A percentile compares a stretch with the other conserved stretches of the same genome.
phyloP scores from a whole-genome alignment of 352 stramenopile species.

The Phytophthora uliginosa region DNA sequence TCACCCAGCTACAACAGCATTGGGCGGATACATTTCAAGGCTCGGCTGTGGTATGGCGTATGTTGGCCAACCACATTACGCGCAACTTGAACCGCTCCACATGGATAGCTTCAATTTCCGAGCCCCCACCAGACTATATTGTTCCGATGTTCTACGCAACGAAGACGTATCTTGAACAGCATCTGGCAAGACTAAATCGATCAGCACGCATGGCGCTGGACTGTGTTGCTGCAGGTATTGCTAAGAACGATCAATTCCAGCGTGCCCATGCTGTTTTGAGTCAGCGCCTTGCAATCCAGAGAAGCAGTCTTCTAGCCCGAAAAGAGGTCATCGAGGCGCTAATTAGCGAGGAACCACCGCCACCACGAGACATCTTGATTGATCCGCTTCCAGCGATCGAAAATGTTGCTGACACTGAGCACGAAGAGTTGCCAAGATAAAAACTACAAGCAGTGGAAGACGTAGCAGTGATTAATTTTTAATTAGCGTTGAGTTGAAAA shows the following conservation, averaged over 20 bases:
- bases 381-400: too few relatives aligned
- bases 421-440: too few relatives aligned
- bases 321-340: not conserved
- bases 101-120: slow-evolving; percentile 6
- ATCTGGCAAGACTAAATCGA: not conserved
- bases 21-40: not conserved
- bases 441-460: too few relatives aligned
- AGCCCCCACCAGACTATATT: not conserved
- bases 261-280: not conserved
- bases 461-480: too few relatives aligned
- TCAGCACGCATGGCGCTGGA: not conserved
- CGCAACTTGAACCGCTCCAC: slow-evolving; percentile 14
- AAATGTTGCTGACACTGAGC: too few relatives aligned
- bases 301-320: not conserved
- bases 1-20: slow-evolving; percentile 3
- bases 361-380: too few relatives aligned
- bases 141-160: not conserved
- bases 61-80: slow-evolving; percentile 26
- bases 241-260: not conserved
- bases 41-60: slow-evolving; percentile 10
- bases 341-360: too few relatives aligned
- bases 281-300: not conserved
- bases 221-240: not conserved
- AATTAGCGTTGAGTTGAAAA: too few relatives aligned
- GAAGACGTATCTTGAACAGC: too few relatives aligned